Percentiles rank a stretch among this genome's conserved stretches.
These are phyloP conservation scores for Sordariomycetes sp. DNA, from an alignment of 2,329 filamentous ascomycete genomes.

Conservation along the genomic window DNA sequence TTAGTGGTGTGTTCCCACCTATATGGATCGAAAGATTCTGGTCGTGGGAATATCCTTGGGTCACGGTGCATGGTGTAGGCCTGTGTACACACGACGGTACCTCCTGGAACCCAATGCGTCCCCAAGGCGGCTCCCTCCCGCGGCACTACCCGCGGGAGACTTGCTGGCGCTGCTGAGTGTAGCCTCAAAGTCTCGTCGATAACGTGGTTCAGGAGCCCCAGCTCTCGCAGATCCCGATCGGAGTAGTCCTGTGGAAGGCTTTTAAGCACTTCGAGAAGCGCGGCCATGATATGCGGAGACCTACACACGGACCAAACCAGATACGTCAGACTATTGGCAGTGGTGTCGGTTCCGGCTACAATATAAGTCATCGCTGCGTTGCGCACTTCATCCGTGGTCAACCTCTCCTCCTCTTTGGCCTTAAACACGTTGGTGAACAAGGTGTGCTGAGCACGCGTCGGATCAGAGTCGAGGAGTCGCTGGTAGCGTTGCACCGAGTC, in stretches of 20 bases:
- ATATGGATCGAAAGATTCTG: conserved; percentile 11
- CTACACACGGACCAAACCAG: too few relatives aligned
- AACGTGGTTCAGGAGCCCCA: conserved; percentile 30
- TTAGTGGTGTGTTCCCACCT: conserved; percentile 23
- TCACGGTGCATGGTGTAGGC: conserved; percentile 38
- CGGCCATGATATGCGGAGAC: conserved; percentile 14
- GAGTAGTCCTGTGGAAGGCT: conserved; percentile 17
- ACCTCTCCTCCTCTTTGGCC: too few relatives aligned
- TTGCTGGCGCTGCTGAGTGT: conserved; percentile 27
- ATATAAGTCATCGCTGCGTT: too few relatives aligned
- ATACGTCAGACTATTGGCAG: too few relatives aligned
- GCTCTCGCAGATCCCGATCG: conserved; percentile 10
- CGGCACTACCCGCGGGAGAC: conserved; percentile 30
- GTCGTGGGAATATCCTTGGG: conserved; percentile 26
- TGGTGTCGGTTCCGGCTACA: too few relatives aligned
- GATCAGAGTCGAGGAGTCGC: too few relatives aligned
- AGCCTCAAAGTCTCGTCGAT: conserved; percentile 36
- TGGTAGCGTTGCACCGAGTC: too few relatives aligned
- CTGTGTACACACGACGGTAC: conserved; percentile 29
- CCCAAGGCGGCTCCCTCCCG: conserved; percentile 24
- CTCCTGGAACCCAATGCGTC: conserved; percentile 28
- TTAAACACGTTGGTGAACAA: too few relatives aligned
- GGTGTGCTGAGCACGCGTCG: too few relatives aligned
- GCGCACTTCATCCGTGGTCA: too few relatives aligned
- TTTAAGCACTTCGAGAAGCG: conserved; percentile 23